Base-by-base conservation (phyloP, 1,284 basidiomycete species). In the Marasmius sp. region DNA sequence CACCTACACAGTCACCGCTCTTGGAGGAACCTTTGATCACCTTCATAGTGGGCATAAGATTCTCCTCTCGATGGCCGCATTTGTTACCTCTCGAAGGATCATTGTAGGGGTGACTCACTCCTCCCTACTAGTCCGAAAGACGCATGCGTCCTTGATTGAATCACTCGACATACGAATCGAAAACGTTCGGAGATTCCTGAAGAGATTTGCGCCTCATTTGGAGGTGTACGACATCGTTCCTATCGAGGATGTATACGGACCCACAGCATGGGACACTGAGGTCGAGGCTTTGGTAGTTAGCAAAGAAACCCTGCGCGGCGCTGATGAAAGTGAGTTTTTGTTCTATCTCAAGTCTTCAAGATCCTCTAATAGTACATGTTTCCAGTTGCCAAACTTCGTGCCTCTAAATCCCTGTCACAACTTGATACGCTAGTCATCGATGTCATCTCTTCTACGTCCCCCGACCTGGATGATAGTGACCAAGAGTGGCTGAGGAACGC, bases 11-110 rank as follows among this genome's bases (percentile, higher is more conserved):
- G 83, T 92, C 52, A 84, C 88, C 33, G 86, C 83, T 3, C 74
- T 87, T 7, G 85, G 85, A 7, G 85, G 70, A 66, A 99, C 97
- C 0, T 99, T 99, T 73, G 97, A 99, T 75, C 97, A 99, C 72
- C 84, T 99, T 16, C 97, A 99, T 73, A 88, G 95, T 1, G 97
- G 97, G 0, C 97, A 99, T 81, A 98, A 98, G 78, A 96, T 99
- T 63, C 84, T 99, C 41, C 84, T 99, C 6, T 93, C 93, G 68
- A 94, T 97, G 86, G 90, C 87, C 8, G 87, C 92, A 1, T 94
- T 93, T 81, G 86, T 98, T 62, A 83, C 94, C 0, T 75, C 78
- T 52, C 75, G 83, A 65, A 94, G 93, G 73, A 77, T 99, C 69
- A 93, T 99, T 65, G 87, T 97, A 59, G 97, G 97, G 5, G 81